Evolutionary conservation across 2,329 filamentous ascomycete species (phyloP), one percentile per base, ranked within the genome.

Genomic region (Pseudocercospora pini-densiflorae): DNA sequence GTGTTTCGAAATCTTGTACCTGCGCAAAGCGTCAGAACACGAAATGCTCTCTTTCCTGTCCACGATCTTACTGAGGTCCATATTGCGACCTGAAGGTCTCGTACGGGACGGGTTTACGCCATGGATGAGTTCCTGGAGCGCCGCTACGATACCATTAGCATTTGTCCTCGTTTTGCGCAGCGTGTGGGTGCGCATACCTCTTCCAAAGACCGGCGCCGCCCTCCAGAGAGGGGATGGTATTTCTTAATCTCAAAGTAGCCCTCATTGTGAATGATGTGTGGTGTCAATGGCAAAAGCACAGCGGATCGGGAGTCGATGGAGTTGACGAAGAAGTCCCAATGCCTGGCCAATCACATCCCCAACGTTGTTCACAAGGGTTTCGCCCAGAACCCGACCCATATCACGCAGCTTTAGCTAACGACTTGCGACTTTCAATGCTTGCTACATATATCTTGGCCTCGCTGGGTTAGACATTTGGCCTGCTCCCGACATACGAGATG

Each of bases 31-130:
- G 53, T 61, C 60, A 68, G 62, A 51, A 21, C 43, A 58, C 66
- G 16, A 8, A 10, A 45, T 29, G n/a, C 2, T 31, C 16, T 29
- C 55, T 43, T 33, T 14, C 23, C 9, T 27, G 24, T 47, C 9
- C 43, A 12, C 19, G 24, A 33, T 79, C 79, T 78, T 82, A 89
- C 86, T 86, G 83, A 68, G 87, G 87, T 63, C 84, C 86, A 75
- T 85, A 88, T 64, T 83, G 84, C 76, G 85, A 87, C 78, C 81
- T 78, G 79, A 86, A 88, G 68, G 83, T 81, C 75, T 82, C 78
- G 78, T 83, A 83, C 36, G 74, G 73, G 62, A 75, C 76, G 23
- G 80, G 76, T 68, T 71, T 69, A 33, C 74, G 62, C 76, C 74
- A 78, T 43, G 77, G 77, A 68, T 76, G 73, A 53, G 77, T 66